These are phyloP conservation scores for Huntiella savannae DNA, from an alignment of 2,329 filamentous ascomycete genomes.

Conservation along the genomic window DNA sequence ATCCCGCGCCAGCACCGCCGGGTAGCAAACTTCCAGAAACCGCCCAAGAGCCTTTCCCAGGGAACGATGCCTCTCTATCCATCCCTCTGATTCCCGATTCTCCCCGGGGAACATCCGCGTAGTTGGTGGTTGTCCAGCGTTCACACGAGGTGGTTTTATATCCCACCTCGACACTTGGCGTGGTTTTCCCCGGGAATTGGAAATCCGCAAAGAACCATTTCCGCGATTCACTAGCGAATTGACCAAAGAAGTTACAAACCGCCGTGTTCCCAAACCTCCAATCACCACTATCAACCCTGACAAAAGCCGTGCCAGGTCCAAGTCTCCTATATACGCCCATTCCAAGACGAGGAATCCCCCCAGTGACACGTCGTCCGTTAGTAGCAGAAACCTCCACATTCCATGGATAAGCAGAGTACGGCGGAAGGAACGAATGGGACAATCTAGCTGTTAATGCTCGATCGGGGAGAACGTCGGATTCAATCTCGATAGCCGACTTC, in stretches of 20 bases:
- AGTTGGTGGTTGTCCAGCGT: conserved; percentile 17
- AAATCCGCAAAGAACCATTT: conserved; percentile 17
- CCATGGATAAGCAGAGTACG: conserved; percentile 17
- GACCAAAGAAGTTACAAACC: conserved; percentile 18
- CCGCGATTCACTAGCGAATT: conserved; percentile 18
- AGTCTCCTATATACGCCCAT: conserved; percentile 20
- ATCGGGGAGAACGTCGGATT: conserved; percentile 22
- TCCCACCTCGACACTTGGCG: conserved; percentile 24
- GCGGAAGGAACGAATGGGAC: conserved; percentile 18
- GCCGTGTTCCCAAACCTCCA: conserved; percentile 18
- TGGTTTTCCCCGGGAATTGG: conserved; percentile 14
- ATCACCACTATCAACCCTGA: conserved; percentile 24
- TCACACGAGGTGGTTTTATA: conserved; percentile 19
- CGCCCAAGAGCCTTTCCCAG: conserved; percentile 21
- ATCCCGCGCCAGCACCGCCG: conserved; percentile 17
- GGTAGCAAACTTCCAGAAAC: conserved; percentile 18
- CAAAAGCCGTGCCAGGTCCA: conserved; percentile 20
- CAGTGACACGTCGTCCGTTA: conserved; percentile 13
- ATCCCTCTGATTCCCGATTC: conserved; percentile 21
- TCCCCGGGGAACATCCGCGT: conserved; percentile 17
- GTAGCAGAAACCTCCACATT: conserved; percentile 21
- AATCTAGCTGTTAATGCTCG: conserved; percentile 20
- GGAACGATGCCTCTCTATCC: conserved; percentile 18
- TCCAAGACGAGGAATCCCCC: conserved; percentile 16
- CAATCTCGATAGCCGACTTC: conserved; percentile 18